phyloP scores from a whole-genome alignment of 2,329 filamentous ascomycete species.

The Ceratocystis colombiana region DNA sequence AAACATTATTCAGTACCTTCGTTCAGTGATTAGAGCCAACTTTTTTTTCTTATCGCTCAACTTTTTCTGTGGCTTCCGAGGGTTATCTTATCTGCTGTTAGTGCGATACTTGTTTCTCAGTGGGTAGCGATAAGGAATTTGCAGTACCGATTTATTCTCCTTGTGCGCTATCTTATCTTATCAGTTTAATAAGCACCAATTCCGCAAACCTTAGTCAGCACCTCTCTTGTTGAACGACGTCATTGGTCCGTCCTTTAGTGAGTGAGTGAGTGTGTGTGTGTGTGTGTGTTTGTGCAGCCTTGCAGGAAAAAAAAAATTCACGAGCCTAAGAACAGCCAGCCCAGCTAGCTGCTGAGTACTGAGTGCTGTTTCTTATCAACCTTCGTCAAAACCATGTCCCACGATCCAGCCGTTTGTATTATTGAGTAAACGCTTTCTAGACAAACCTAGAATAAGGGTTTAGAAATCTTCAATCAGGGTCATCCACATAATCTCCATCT shows the following conservation, averaged over 20 bases:
- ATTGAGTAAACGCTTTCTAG: not conserved
- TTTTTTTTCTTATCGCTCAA: conserved; percentile 26
- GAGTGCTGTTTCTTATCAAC: no score
- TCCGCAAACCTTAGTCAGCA: not conserved
- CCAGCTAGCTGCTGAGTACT: no score
- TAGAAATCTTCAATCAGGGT: not conserved
- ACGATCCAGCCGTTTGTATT: no score
- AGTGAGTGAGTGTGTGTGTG: no score
- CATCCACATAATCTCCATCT: not conserved
- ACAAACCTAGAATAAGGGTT: not conserved
- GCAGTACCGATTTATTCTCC: conserved; percentile 18
- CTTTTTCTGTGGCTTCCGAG: conserved; percentile 22
- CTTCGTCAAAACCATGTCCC: no score
- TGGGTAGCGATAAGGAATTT: not conserved
- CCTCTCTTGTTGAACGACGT: conserved; percentile 10
- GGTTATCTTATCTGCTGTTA: conserved; percentile 11
- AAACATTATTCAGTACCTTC: not conserved
- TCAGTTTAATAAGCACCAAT: conserved; percentile 16
- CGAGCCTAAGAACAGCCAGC: no score
- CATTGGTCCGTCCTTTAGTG: conserved; percentile 11
- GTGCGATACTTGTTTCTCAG: conserved; percentile 7
- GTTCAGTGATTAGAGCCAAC: conserved; percentile 13
- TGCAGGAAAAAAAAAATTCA: no score
- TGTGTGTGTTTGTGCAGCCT: no score
- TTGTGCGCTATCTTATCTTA: conserved; percentile 23